These are phyloP conservation scores for Stephania japonica DNA, from an alignment of 164 flowering plant species.

Conservation along the genomic window DNA sequence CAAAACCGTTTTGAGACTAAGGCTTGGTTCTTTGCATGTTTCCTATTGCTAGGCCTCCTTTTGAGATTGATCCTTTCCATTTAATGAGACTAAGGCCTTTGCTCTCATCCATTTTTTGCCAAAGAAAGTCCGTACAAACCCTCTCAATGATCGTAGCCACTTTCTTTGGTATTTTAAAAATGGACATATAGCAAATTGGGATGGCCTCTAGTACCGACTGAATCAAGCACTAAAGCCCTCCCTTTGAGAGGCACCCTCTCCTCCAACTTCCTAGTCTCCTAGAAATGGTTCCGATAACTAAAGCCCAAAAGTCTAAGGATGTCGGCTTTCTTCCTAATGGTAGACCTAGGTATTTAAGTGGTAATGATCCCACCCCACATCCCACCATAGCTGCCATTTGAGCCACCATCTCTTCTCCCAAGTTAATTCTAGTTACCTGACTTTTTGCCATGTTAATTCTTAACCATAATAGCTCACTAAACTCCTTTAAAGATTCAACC, in stretches of 20 bases:
- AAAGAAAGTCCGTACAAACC: neutral
- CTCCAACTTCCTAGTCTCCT: neutral
- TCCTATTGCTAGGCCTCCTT: neutral
- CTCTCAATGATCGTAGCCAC: neutral
- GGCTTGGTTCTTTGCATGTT: neutral
- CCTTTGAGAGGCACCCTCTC: neutral
- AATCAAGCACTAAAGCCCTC: neutral
- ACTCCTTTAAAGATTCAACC: no score
- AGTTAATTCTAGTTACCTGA: no score
- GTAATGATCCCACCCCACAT: neutral
- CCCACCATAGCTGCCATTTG: neutral
- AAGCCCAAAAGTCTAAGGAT: neutral
- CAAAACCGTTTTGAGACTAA: neutral
- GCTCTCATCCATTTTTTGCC: neutral
- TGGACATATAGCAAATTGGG: neutral
- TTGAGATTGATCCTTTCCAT: no score
- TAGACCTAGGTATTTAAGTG: neutral
- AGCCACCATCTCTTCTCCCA: neutral
- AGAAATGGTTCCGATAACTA: neutral
- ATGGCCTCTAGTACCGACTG: neutral
- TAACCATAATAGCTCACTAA: neutral
- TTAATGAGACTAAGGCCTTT: no score
- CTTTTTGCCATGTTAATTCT: neutral
- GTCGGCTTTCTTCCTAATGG: neutral
- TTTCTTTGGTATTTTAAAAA: neutral